These are phyloP conservation scores for Leccinum rimulosum DNA, from an alignment of 768 basidiomycete genomes.

Conservation along the genomic window DNA sequence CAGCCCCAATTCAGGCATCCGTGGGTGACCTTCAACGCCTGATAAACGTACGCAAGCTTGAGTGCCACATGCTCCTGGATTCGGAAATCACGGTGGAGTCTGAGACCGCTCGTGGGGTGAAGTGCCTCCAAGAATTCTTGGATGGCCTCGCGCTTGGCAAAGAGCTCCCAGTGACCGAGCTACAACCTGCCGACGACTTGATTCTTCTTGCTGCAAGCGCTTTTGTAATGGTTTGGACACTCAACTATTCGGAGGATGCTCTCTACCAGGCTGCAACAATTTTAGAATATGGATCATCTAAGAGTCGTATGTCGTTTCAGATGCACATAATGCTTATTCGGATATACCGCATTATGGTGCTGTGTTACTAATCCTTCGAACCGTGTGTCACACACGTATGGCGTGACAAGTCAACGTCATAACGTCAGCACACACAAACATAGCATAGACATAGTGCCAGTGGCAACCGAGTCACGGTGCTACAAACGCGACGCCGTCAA, in stretches of 20 bases:
- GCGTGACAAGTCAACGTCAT: no score
- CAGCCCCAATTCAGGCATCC: constrained; percentile 40
- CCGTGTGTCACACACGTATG: no score
- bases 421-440: no score
- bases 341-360: constrained; percentile 72
- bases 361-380: constrained; percentile 1
- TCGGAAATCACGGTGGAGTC: constrained; percentile 53
- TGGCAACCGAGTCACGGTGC: no score
- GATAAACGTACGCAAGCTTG: constrained; percentile 75
- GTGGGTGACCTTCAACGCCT: constrained; percentile 55
- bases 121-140: constrained; percentile 62
- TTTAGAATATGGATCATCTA: constrained; percentile 68
- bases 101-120: constrained; percentile 50
- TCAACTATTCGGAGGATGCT: constrained; percentile 51
- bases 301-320: constrained; percentile 79
- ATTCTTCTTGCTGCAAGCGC: constrained; percentile 70
- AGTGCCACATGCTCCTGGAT: constrained; percentile 54
- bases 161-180: constrained; percentile 66
- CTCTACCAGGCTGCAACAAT: constrained; percentile 64
- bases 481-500: no score
- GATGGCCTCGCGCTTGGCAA: constrained; percentile 65
- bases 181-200: constrained; percentile 87
- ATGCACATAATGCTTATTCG: constrained; percentile 74
- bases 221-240: constrained; percentile 61
- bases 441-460: no score